phyloP scores from a whole-genome alignment of 1,139 yeast genomes.

The Entelexis paramagnoliae region DNA sequence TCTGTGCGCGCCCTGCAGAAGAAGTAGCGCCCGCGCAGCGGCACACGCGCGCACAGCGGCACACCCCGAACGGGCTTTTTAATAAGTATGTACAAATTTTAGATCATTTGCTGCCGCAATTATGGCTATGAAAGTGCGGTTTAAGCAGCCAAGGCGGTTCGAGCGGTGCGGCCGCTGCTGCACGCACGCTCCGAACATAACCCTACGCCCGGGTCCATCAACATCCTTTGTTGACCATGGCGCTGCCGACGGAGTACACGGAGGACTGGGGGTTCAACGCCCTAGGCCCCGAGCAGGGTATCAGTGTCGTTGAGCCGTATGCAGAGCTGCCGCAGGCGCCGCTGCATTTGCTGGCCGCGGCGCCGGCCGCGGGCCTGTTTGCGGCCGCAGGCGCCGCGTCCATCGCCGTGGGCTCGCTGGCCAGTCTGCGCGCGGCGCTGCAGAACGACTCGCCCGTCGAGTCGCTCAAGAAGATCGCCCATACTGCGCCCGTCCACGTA shows the following conservation, averaged over 20 bases:
- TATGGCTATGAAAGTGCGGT: too few species aligned
- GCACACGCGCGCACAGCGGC: too few species aligned
- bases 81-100: too few species aligned
- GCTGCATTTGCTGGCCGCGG: constrained; percentile 8
- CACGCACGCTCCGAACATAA: too few species aligned
- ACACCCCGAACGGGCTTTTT: too few species aligned
- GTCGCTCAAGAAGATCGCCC: not conserved
- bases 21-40: not conserved
- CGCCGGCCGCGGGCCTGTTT: constrained; percentile 7
- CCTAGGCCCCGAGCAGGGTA: constrained; percentile 21
- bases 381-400: constrained; percentile 19
- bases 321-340: constrained; percentile 10
- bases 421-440: constrained; percentile 8
- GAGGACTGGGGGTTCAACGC: constrained; percentile 24
- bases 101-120: too few species aligned
- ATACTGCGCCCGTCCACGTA: not conserved
- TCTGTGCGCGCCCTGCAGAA: not conserved
- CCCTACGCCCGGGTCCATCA: constrained; percentile 2
- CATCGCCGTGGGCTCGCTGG: constrained; percentile 16
- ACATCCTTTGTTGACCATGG: constrained; percentile 6
- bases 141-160: too few species aligned
- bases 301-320: constrained; percentile 9
- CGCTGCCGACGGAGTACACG: constrained; percentile 11
- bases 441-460: not conserved
- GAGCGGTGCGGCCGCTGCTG: too few species aligned